phyloP scores from a whole-genome alignment of 2,329 filamentous ascomycete species.

The Chalaropsis thielavioides region DNA sequence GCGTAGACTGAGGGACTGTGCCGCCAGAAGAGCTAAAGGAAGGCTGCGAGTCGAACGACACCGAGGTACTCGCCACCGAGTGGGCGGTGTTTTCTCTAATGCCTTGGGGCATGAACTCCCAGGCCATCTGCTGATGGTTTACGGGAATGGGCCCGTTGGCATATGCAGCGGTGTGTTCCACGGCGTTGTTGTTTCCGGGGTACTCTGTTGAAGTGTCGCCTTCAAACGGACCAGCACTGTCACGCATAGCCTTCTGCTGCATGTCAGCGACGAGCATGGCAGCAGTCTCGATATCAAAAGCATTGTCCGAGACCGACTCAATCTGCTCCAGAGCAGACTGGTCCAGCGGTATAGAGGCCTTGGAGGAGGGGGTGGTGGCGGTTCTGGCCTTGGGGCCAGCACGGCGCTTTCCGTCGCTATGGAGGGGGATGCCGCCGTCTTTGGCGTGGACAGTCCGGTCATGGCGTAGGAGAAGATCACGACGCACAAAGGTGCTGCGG shows the following conservation, averaged over 20 bases:
- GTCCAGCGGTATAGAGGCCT: slow-evolving; percentile 68
- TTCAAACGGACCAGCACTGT: slow-evolving; percentile 41
- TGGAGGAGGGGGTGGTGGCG: slow-evolving; percentile 47
- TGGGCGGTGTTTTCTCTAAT: slow-evolving; percentile 56
- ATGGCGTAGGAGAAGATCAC: slow-evolving; percentile 89
- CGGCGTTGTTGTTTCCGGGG: slow-evolving; percentile 52
- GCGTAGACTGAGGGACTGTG: slow-evolving; percentile 38
- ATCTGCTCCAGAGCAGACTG: slow-evolving; percentile 81
- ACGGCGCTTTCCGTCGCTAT: slow-evolving; percentile 85
- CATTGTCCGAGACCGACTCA: slow-evolving; percentile 66
- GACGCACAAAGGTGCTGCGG: slow-evolving; percentile 92
- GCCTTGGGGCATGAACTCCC: slow-evolving; percentile 73
- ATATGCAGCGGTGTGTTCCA: slow-evolving; percentile 67
- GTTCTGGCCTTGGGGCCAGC: slow-evolving; percentile 46
- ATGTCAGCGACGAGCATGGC: slow-evolving; percentile 98
- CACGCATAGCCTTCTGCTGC: slow-evolving; percentile 73
- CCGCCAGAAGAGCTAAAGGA: slow-evolving; percentile 46
- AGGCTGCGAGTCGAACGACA: slow-evolving; percentile 53
- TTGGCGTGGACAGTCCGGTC: slow-evolving; percentile 98
- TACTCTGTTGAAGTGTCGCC: slow-evolving; percentile 49
- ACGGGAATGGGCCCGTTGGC: slow-evolving; percentile 65
- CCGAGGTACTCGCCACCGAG: slow-evolving; percentile 51
- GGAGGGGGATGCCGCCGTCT: slow-evolving; percentile 84
- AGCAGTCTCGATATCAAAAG: slow-evolving; percentile 92
- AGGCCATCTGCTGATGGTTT: slow-evolving; percentile 54